phyloP scores from a whole-genome alignment of 2,329 filamentous ascomycete genomes.

The Didymella sp. region DNA sequence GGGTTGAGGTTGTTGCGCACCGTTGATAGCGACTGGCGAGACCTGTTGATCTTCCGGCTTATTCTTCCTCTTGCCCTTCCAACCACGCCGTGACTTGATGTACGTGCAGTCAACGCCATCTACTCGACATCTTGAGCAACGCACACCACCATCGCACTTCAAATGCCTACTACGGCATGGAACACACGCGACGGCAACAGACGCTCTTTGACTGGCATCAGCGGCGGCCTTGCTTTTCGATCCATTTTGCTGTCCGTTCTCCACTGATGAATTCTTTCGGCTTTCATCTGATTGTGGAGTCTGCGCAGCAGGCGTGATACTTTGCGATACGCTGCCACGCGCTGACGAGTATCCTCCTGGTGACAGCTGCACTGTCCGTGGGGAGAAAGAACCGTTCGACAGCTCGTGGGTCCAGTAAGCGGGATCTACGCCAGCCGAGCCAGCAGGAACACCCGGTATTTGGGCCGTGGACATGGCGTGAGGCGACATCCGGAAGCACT shows the following conservation, averaged over 20 bases:
- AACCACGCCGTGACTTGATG: conserved; percentile 60
- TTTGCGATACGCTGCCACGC: conserved; percentile 37
- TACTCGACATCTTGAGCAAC: conserved; percentile 57
- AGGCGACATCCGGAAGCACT: conserved; percentile 23
- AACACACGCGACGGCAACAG: conserved; percentile 57
- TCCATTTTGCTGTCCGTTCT: conserved; percentile 27
- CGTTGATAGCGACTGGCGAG: conserved; percentile 27
- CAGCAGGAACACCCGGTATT: conserved; percentile 32
- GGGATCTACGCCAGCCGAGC: conserved; percentile 43
- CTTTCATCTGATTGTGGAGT: conserved; percentile 40
- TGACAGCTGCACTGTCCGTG: conserved; percentile 36
- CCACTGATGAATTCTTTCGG: conserved; percentile 23
- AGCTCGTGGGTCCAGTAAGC: conserved; percentile 43
- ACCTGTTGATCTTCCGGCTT: conserved; percentile 42
- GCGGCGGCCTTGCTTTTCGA: conserved; percentile 28
- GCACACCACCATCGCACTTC: conserved; percentile 61
- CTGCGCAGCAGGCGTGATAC: conserved; percentile 41
- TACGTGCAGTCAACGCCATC: conserved; percentile 59
- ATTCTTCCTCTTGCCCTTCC: conserved; percentile 54
- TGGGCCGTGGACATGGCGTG: conserved; percentile 40
- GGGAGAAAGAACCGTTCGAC: conserved; percentile 28
- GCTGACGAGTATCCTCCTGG: conserved; percentile 40
- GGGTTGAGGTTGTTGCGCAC: conserved; percentile 28
- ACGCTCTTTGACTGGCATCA: conserved; percentile 32
- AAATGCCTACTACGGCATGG: conserved; percentile 60